These are phyloP conservation scores for Colletotrichum sp. DNA, from an alignment of 2,329 filamentous ascomycete genomes.

Conservation along the genomic window DNA sequence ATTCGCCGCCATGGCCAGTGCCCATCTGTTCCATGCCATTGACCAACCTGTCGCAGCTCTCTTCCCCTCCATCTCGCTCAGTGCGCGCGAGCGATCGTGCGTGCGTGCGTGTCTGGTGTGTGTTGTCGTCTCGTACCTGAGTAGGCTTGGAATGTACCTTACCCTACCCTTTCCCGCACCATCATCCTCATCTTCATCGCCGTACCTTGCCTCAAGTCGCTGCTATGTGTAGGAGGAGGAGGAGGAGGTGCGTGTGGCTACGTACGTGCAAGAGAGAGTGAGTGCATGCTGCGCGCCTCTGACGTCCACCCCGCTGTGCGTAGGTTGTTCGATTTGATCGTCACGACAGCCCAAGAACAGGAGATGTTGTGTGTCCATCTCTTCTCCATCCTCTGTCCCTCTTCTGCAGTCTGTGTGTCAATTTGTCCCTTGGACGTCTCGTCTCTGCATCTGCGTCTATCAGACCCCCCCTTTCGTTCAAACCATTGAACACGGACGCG, in stretches of 20 bases:
- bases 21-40: neutral
- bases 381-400: neutral
- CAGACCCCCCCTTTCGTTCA: conserved; percentile 1
- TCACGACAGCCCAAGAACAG: neutral
- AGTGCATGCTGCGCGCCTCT: neutral
- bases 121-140: neutral
- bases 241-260: neutral
- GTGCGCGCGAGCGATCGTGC: neutral
- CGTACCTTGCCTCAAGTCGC: neutral
- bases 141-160: neutral
- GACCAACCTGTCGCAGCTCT: neutral
- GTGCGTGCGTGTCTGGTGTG: neutral
- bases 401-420: conserved; percentile 7
- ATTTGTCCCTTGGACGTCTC: neutral
- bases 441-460: neutral
- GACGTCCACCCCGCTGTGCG: neutral
- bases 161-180: neutral
- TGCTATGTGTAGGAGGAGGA: neutral
- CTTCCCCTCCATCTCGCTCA: neutral
- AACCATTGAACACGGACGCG: neutral
- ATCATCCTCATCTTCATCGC: neutral
- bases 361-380: neutral
- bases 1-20: neutral
- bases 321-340: neutral
- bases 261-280: neutral